Evolutionary conservation across 495 filamentous ascomycete species (phyloP).

Genomic region (Aspergillus indologenus): DNA sequence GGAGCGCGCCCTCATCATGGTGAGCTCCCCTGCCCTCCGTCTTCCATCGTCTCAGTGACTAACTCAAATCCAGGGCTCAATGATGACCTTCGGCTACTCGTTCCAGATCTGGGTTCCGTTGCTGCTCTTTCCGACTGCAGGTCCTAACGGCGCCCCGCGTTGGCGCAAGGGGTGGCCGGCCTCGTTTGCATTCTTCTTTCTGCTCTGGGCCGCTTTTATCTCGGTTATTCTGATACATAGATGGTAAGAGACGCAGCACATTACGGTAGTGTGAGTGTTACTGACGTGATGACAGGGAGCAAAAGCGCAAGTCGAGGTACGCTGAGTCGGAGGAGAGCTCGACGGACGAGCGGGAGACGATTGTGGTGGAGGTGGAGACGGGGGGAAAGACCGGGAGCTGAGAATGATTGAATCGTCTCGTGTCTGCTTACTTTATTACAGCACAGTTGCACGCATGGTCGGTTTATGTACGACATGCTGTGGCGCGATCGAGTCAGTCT

Average conservation of each 20-base stretch:
- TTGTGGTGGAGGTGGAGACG: background rate
- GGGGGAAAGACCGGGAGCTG: background rate
- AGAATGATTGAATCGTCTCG: too few species aligned
- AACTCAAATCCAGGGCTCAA: slow-evolving; percentile 31
- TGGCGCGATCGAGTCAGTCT: too few species aligned
- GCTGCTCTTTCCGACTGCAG: slow-evolving; percentile 41
- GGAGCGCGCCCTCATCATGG: slow-evolving; percentile 46
- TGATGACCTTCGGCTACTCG: slow-evolving; percentile 51
- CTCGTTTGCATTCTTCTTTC: slow-evolving; percentile 37
- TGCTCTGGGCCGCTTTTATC: slow-evolving; percentile 44
- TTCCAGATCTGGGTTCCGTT: slow-evolving; percentile 49
- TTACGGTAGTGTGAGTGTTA: background rate
- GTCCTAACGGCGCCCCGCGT: slow-evolving; percentile 41
- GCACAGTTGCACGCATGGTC: too few species aligned
- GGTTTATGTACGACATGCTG: too few species aligned
- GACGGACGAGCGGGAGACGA: background rate
- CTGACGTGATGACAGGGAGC: background rate
- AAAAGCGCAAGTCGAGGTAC: background rate
- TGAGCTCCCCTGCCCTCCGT: slow-evolving; percentile 14
- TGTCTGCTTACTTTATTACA: too few species aligned
- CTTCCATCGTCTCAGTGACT: slow-evolving; percentile 1
- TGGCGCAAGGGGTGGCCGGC: slow-evolving; percentile 47
- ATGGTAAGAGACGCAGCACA: slow-evolving; percentile 22
- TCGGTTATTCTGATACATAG: slow-evolving; percentile 32
- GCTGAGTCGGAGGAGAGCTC: background rate